Base-by-base conservation (phyloP, 495 filamentous ascomycete genomes). In the Daldinia bambusicola region DNA sequence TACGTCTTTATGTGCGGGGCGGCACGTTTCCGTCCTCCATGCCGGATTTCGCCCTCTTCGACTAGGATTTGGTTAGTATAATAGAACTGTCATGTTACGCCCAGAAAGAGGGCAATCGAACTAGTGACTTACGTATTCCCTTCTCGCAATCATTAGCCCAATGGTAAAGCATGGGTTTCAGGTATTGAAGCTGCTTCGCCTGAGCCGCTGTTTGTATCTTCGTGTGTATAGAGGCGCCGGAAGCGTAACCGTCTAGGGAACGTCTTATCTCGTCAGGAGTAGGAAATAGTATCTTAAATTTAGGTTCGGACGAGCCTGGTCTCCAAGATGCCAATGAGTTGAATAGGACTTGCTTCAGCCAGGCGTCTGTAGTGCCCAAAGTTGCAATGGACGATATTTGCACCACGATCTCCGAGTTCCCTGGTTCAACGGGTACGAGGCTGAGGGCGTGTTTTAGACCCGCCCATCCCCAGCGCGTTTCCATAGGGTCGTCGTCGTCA, bases 1-100 rank as follows among this genome's bases (percentile, higher is more conserved):
- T 95, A 97, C 0, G 93, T 97, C 77, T 97, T 97, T 70, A 97
- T 92, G 74, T 97, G 94, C 0, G 94, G 94, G 3, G 94, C 93
- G 4, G 93, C 93, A n/a, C 87, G 84, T n/a, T 87, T 83, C 50
- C 94, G 84, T 10, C 90, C 87, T 43, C 86, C 81, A 14, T 82
- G 80, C 69, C 70, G 71, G 9, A 4, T 43, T 6, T 31, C 13
- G 6, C 50, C 59, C 14, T 59, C 55, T 14, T 58, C 71, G n/a
- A 34, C 45, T 71, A 40, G 30, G 41, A 53, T 18, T 13, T 56
- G 1, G 26, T 18, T 36, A 56, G 60, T 18, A 38, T 34, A 48
- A 26, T 26, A 26, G 26, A 26, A 56, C 14, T 55, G 9, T 36
- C 16, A 6, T 6, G 5, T 18, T 26, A 12, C 30, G 20, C 9